Base-by-base conservation (phyloP, 371 early-diverging fungal genomes). In the Mortierella sp. region DNA sequence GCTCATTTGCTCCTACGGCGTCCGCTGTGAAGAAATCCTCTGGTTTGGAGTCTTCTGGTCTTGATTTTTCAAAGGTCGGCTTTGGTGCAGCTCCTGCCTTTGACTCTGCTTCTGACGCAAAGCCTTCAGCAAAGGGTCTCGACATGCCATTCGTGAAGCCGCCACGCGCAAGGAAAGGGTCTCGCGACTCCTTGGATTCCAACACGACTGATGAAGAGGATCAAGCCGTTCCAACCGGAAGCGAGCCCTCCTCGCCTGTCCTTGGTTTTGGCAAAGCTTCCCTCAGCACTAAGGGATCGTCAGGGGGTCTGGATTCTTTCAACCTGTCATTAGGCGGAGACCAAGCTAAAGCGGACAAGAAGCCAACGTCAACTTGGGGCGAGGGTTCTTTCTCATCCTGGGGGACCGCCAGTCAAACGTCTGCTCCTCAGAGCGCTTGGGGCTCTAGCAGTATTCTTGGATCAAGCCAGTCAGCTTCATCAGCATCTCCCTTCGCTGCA, bases 121-220 rank as follows among this genome's bases (percentile, higher is more conserved):
- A 54, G 44, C 31, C 74, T 26, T 11, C 71, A 19, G 48, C 8
- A n/a, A 74, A 69, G 59, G 50, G 59, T 55, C 67, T 73, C 8
- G 85, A 81, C 16, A 61, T 75, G 74, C 28, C 83, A 16, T 79
- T 81, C 43, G 77, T 75, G 76, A 93, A 92, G 87, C 93, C 81
- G 80, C 93, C 75, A 89, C 94, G 72, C 90, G 89, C 89, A 90
- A 93, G 76, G 91, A 94, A 88, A 91, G 95, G 78, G 90, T 94
- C 87, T 90, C 93, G 84, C 90, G 95, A 82, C 90, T 95, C 82
- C 87, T 92, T 87, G 93, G 95, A 83, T 93, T 95, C 88, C 91
- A 93, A 88, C 90, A 94, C 91, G 91, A 93, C 87, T 90, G 81
- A 81, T 6, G 82, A 79, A 13, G 86, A 86, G 40, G 82, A 53